Evolutionary conservation across 1,139 yeast genomes (phyloP), one percentile per base, ranked within the genome.

Genomic region (Taphrina betulina): DNA sequence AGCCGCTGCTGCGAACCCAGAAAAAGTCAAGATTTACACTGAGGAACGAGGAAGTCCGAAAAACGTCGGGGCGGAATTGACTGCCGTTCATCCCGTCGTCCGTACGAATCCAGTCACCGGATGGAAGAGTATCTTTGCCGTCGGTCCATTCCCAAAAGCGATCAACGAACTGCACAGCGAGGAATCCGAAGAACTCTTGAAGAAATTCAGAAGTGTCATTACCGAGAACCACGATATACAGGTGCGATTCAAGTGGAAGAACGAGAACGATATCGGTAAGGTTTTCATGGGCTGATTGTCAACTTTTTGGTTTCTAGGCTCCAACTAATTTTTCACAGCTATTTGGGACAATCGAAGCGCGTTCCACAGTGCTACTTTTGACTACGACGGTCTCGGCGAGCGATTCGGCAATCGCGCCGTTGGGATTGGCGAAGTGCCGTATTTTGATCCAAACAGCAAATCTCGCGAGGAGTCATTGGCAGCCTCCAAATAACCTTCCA

Each of bases 241-340:
- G 24, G 72, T 79, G 19, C 75, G 86, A 61, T 80, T 80, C 59
- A 71, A 68, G 55, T 81, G 84, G 82, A n/a, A n/a, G n/a, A 78
- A 76, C 60, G 76, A 76, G 34, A 73, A 76, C 53, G 80, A 87
- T 3, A 83, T 84, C 29, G 87, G 81, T 8, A 29, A n/a, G n/a
- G n/a, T n/a, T n/a, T n/a, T n/a, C n/a, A n/a, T n/a, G n/a, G n/a
- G n/a, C n/a, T n/a, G n/a, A n/a, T n/a, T n/a, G n/a, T n/a, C n/a
- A n/a, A n/a, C n/a, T n/a, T n/a, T n/a, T n/a, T n/a, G n/a, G n/a
- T n/a, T n/a, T n/a, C n/a, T n/a, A n/a, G n/a, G n/a, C n/a, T n/a
- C n/a, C n/a, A n/a, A n/a, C n/a, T n/a, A n/a, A n/a, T n/a, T n/a
- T n/a, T n/a, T n/a, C n/a, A n/a, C n/a, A n/a, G n/a, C n/a, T n/a